Evolutionary conservation across 2,329 filamentous ascomycete genomes (phyloP), one percentile per base, ranked within the genome.

Genomic region (Cladophialophora immunda): DNA sequence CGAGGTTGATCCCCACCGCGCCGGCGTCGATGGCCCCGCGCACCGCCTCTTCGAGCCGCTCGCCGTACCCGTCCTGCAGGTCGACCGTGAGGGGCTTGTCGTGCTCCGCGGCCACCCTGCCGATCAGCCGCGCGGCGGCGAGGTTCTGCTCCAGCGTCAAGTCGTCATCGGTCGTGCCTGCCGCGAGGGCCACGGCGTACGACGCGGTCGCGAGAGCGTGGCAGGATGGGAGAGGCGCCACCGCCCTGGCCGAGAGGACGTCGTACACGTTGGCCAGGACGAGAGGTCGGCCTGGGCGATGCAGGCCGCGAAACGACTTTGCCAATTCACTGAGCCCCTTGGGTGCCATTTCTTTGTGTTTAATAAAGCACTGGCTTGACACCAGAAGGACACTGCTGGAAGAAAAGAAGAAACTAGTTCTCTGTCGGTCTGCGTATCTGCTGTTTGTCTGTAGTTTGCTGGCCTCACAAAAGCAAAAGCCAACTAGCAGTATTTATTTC

Each of bases 41-140:
- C 2, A 88, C 78, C 0, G 79, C 83, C 4, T 82, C 79, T 4
- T 77, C 80, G 1, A 87, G 79, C 22, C 73, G 72, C 2, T 80
- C 75, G 1, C 82, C 83, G 68, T 88, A 90, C 0, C 87, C 87
- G 71, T 90, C 87, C 74, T 89, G 86, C 2, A 89, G 74, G 71
- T 90, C 87, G 4, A 84, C 85, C 0, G 83, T 85, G 0, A 90
- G 74, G 0, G 86, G 85, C 1, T 85, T 76, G 5, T 78, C 76
- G 41, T 79, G 76, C 13, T 77, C 71, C 11, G 73, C 73, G 13
- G 81, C 81, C 3, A 84, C 74, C 1, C 78, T 75, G 0, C 82
- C 81, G 64, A 89, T 81, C 11, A 75, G 75, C 3, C 75, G 69
- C 38, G 86, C 78, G 11, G 81, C 81, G 1, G 78, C 75, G 36